Evolutionary conservation across 208 protist genomes (phyloP).

Genomic region (Naegleria gruberi): DNA sequence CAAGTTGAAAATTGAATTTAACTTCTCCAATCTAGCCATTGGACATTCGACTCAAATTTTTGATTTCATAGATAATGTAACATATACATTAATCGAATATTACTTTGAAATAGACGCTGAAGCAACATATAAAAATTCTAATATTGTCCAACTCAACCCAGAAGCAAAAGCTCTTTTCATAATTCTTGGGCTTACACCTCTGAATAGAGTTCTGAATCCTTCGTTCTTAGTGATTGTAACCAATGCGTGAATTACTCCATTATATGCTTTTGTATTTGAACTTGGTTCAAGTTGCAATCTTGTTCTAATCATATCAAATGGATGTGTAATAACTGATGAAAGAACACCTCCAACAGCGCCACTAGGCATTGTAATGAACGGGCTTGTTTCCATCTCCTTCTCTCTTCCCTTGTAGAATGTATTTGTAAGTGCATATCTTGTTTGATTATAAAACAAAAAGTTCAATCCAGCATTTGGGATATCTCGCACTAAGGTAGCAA

Average conservation of each 20-base stretch:
- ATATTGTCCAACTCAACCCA: neutral
- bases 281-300: neutral
- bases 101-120: no score
- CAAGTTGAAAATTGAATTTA: no score
- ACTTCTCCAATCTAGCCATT: no score
- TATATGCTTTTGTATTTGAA: neutral
- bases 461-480: neutral
- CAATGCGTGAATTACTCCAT: neutral
- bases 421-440: neutral
- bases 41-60: no score
- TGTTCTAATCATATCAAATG: conserved; percentile 13
- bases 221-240: neutral
- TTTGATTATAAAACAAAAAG: neutral
- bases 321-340: neutral
- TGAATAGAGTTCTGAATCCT: neutral
- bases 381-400: neutral
- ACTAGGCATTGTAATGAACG: neutral
- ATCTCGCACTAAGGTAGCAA: neutral
- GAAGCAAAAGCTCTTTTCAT: neutral
- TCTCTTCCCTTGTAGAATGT: neutral
- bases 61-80: no score
- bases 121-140: neutral
- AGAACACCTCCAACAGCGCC: neutral
- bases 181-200: neutral
- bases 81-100: no score